Base-by-base conservation (phyloP, 1,139 yeast genomes). In the Hyphopichia burtonii region DNA sequence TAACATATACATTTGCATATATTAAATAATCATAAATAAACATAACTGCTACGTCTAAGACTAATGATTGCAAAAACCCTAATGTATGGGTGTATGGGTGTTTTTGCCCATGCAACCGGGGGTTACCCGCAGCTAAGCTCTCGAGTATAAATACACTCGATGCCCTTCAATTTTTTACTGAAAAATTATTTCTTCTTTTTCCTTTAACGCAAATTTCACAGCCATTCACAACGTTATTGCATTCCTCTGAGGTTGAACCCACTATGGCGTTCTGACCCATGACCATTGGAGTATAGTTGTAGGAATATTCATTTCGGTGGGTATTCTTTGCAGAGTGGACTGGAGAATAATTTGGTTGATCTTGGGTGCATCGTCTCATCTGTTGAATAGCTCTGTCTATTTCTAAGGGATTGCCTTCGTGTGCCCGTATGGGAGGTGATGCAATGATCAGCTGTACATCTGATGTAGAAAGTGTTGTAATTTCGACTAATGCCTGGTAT, bases 291-390 rank as follows among this genome's bases (percentile, higher is more conserved):
- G 75, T 78, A 75, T 72, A 65, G 78, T 72, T 68, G 72, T 65
- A 17, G 58, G 54, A 53, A 11, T 15, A 14, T 15, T 22, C 17
- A 16, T 14, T 25, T 27, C 16, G 14, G 25, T 8, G 54, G 49
- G 48, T 45, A 51, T 58, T 54, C 58, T 56, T 50, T 7, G 3
- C 51, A 55, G 54, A 55, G 58, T 76, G 86, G 78, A 74, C 86
- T 80, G 88, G 82, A 83, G 87, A 82, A 52, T 51, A 74, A 76
- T 67, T 61, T 64, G 63, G 75, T 71, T 66, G 81, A 74, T 83
- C 90, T 83, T 80, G 90, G 90, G 90, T 83, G 90, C 90, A 81
- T 82, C 82, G 73, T 65, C 69, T 74, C 86, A 79, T 80, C 71
- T 59, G 80, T 66, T 49, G 52, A 63, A 68, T 66, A 63, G 60